Conservation (phyloP, 257 asterid species). For the Sherardia arvensis region DNA sequence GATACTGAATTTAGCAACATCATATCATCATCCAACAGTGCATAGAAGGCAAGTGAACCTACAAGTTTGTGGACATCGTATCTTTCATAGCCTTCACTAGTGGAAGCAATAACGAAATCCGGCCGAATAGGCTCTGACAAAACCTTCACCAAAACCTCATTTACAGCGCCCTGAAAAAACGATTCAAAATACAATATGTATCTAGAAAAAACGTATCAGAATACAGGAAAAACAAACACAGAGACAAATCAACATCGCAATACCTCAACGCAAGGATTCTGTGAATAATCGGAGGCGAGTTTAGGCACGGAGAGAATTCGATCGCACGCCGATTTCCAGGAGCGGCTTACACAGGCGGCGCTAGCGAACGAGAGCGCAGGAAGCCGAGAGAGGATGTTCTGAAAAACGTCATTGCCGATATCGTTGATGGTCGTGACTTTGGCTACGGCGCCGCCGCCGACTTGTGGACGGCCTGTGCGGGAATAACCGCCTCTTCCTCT, state of each 20-base stretch:
- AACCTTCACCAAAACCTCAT: constrained; percentile 64
- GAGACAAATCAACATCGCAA: neutral
- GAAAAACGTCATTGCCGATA: constrained; percentile 51
- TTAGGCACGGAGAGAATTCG: constrained; percentile 57
- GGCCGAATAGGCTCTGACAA: constrained; percentile 64
- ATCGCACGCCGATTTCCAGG: constrained; percentile 56
- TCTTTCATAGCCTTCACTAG: constrained; percentile 33
- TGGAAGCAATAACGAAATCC: constrained; percentile 63
- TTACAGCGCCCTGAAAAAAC: constrained; percentile 47
- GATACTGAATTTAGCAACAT: neutral
- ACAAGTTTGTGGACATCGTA: constrained; percentile 41
- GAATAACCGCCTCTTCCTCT: no score
- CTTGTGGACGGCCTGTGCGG: no score
- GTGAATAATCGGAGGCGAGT: constrained; percentile 60
- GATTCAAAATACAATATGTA: neutral
- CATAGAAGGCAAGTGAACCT: neutral
- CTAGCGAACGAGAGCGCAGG: constrained; percentile 61
- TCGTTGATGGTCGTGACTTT: no score
- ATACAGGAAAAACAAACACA: neutral
- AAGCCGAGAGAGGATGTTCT: constrained; percentile 46
- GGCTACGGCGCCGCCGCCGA: no score
- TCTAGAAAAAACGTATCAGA: neutral
- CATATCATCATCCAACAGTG: neutral
- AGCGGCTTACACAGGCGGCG: constrained; percentile 75
- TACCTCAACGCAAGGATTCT: constrained; percentile 46